Evolutionary conservation across 371 early-diverging fungal genomes (phyloP).

Genomic region (Rhizopus microsporus): DNA sequence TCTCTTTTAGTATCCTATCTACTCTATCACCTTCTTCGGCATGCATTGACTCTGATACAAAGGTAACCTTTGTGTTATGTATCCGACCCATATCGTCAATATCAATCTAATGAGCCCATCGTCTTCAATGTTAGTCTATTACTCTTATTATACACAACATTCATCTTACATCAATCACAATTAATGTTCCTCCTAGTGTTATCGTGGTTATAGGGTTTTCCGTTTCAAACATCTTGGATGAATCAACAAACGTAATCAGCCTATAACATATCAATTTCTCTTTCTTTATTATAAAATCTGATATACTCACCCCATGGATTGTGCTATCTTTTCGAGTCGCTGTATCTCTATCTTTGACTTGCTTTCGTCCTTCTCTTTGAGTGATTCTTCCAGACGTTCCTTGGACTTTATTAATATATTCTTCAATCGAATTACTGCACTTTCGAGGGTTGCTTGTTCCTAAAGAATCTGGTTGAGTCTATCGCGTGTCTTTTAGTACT

Average conservation of each 20-base stretch:
- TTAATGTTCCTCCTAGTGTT: conserved; percentile 58
- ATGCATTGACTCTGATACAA: conserved; percentile 53
- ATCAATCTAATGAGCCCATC: conserved; percentile 44
- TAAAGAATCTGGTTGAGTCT: conserved; percentile 9
- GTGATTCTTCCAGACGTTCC: conserved; percentile 41
- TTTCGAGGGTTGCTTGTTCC: conserved; percentile 59
- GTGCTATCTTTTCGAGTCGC: conserved; percentile 39
- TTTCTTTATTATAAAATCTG: not conserved
- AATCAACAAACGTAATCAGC: conserved; percentile 55
- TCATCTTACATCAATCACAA: conserved; percentile 59
- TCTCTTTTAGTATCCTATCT: conserved; percentile 51
- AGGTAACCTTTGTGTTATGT: conserved; percentile 52
- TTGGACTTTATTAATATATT: conserved; percentile 45
- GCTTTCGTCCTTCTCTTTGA: conserved; percentile 48
- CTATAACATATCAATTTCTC: conserved; percentile 17
- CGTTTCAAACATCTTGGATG: conserved; percentile 43
- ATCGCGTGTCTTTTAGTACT: not conserved
- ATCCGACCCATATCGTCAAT: conserved; percentile 55
- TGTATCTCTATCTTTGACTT: conserved; percentile 42
- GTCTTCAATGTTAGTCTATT: not conserved
- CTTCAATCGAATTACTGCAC: conserved; percentile 51
- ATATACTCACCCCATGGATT: conserved; percentile 40
- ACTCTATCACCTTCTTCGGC: conserved; percentile 58
- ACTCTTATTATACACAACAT: not conserved
- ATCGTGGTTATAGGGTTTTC: conserved; percentile 50